Evolutionary conservation across 2,329 filamentous ascomycete genomes (phyloP).

Genomic region (Paecilomyces sp.): DNA sequence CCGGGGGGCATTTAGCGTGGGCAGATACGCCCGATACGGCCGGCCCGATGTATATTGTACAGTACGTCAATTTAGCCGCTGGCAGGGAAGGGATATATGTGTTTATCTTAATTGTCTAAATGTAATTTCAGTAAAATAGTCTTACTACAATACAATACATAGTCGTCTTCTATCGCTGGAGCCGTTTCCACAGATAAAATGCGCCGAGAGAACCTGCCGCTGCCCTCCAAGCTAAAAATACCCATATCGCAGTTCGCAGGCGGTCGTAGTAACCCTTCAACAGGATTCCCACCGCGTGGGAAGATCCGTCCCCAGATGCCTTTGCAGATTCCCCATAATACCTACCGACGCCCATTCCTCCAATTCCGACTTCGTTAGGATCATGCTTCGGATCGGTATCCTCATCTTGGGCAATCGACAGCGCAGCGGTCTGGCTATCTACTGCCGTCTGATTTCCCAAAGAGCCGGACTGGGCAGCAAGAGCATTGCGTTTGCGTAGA

Average conservation of each 20-base stretch:
- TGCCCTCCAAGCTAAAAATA: slow-evolving; percentile 33
- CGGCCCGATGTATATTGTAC: background rate
- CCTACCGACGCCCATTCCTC: slow-evolving; percentile 28
- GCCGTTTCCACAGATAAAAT: slow-evolving; percentile 19
- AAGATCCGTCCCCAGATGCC: slow-evolving; percentile 15
- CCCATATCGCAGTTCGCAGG: slow-evolving; percentile 30
- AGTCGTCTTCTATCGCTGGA: slow-evolving; percentile 6
- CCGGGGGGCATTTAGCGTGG: background rate
- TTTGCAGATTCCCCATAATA: slow-evolving; percentile 20
- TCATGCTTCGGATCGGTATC: slow-evolving; percentile 13
- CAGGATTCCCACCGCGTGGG: slow-evolving; percentile 35
- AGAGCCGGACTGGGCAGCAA: slow-evolving; percentile 23
- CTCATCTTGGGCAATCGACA: slow-evolving; percentile 14
- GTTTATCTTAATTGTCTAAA: background rate
- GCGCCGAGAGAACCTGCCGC: slow-evolving; percentile 21
- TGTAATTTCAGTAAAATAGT: background rate
- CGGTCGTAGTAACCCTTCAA: slow-evolving; percentile 38
- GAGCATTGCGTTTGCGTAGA: slow-evolving; percentile 47
- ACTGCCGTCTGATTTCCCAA: slow-evolving; percentile 23
- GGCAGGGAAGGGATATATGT: background rate
- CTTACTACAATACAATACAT: background rate
- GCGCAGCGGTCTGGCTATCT: slow-evolving; percentile 28
- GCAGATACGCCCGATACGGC: background rate
- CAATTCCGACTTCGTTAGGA: slow-evolving; percentile 31
- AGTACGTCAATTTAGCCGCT: background rate